Evolutionary conservation across 2,329 filamentous ascomycete species (phyloP).

Genomic region (Chaetomiaceae sp.): DNA sequence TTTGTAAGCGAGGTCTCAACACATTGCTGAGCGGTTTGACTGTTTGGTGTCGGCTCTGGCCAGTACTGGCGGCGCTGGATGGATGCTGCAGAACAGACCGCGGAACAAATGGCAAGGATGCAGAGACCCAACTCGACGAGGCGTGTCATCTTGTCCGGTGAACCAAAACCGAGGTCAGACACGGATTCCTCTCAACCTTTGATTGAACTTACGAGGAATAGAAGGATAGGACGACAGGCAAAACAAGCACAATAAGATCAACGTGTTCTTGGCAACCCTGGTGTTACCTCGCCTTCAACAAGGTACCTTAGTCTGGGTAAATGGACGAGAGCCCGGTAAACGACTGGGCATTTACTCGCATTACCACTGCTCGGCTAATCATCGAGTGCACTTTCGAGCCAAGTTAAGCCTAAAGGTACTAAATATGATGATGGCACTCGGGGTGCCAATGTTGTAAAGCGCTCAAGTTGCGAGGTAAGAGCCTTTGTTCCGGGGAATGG

Average conservation of each 20-base stretch:
- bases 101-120: not conserved
- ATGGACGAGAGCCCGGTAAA: not conserved
- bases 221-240: too few relatives aligned
- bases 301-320: not conserved
- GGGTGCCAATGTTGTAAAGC: too few relatives aligned
- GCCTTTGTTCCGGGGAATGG: too few relatives aligned
- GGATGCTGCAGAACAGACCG: not conserved
- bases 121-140: not conserved
- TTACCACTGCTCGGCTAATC: not conserved
- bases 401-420: not conserved
- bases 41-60: not conserved
- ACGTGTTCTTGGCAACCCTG: too few relatives aligned
- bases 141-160: not conserved
- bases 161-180: not conserved
- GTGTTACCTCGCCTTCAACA: too few relatives aligned
- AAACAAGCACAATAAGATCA: too few relatives aligned
- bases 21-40: not conserved
- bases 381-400: too few relatives aligned
- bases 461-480: too few relatives aligned
- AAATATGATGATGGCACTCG: too few relatives aligned
- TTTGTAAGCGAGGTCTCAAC: not conserved
- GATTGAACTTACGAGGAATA: too few relatives aligned
- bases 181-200: too few relatives aligned
- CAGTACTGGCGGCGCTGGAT: not conserved
- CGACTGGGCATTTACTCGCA: not conserved